Base-by-base conservation (phyloP, 1,284 basidiomycete genomes). In the Neonothopanus nambi region DNA sequence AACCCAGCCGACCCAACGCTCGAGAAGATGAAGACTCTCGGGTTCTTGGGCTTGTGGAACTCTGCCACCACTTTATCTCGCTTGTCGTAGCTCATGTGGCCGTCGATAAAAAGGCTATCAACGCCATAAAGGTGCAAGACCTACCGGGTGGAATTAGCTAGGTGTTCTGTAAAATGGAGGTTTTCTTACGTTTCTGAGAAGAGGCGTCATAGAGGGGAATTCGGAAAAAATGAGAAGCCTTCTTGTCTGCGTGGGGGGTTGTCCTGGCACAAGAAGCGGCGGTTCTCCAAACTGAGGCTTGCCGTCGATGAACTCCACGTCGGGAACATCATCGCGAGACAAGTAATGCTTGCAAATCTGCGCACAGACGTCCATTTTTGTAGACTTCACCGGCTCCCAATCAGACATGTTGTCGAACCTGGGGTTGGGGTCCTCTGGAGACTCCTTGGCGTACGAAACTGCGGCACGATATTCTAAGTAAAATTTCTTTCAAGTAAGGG, bases 1-100 rank as follows among this genome's bases (percentile, higher is more conserved):
- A 68, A 52, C 0, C 67, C 66, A 2, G 54, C 54, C 1, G 61
- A 54, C 1, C 67, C 66, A 3, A 67, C 60, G 15, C 55, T 61
- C 24, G 36, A 42, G 17, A 47, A 41, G 12, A 51, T 51, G 13
- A 51, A 43, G n/a, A 51, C 24, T 5, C 48, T 20, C 7, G 17
- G 9, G 15, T 17, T 21, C 8, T 26, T n/a, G 3, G 33, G 18
- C 8, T 50, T 8, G 5, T 28, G 15, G 12, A 41, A 51, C 17
- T 26, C 24, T 4, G 38, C 37, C 3, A 51, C 41, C 11, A 42
- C 20, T 13, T 26, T 17, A 23, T 39, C 39, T 23, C 48, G n/a
- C 18, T 51, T 41, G 3, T 42, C 39, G 20, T 15, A 51, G 18
- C 38, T 28, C 48, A 51, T 41, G 30, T 17, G 13, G 24, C 50